phyloP scores from a whole-genome alignment of 2,329 filamentous ascomycete species.

The Pleoardoris graminearum region DNA sequence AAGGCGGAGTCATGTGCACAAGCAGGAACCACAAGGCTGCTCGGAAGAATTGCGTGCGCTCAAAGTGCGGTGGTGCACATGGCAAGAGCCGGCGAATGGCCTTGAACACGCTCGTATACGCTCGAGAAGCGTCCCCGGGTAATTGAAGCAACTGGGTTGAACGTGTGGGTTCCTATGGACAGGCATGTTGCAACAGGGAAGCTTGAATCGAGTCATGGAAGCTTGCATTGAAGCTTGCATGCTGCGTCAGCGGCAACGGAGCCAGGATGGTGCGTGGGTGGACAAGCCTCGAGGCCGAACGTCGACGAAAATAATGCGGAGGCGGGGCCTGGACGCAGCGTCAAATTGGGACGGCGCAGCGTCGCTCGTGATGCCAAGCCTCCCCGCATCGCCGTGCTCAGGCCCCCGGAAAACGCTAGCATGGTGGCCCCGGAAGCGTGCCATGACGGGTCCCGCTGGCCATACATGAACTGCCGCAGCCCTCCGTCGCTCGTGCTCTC shows the following conservation, averaged over 20 bases:
- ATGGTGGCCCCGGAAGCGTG: slow-evolving; percentile 10
- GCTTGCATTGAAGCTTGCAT: background rate
- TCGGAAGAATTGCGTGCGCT: slow-evolving; percentile 1
- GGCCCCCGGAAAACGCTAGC: slow-evolving; percentile 20
- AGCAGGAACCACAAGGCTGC: slow-evolving; percentile 15
- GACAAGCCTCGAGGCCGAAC: background rate
- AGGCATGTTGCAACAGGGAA: too few relatives aligned
- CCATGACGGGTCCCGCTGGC: slow-evolving; percentile 5
- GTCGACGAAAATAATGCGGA: slow-evolving; percentile 37
- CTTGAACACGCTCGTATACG: too few relatives aligned
- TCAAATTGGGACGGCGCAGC: slow-evolving; percentile 9
- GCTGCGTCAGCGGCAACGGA: background rate
- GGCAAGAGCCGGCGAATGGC: background rate
- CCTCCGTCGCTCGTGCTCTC: slow-evolving; percentile 2
- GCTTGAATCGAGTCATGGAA: too few relatives aligned
- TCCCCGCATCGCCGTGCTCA: slow-evolving; percentile 20
- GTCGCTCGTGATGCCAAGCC: background rate
- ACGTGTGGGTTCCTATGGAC: background rate
- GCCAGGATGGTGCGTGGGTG: too few relatives aligned
- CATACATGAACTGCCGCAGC: slow-evolving; percentile 20
- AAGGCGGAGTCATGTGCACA: slow-evolving; percentile 18
- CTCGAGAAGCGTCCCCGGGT: too few relatives aligned
- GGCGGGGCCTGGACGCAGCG: slow-evolving; percentile 4
- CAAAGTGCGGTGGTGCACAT: background rate
- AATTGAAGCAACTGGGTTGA: too few relatives aligned